Base-by-base conservation (phyloP, 805 yeast genomes). In the Wickerhamomyces bisporus region DNA sequence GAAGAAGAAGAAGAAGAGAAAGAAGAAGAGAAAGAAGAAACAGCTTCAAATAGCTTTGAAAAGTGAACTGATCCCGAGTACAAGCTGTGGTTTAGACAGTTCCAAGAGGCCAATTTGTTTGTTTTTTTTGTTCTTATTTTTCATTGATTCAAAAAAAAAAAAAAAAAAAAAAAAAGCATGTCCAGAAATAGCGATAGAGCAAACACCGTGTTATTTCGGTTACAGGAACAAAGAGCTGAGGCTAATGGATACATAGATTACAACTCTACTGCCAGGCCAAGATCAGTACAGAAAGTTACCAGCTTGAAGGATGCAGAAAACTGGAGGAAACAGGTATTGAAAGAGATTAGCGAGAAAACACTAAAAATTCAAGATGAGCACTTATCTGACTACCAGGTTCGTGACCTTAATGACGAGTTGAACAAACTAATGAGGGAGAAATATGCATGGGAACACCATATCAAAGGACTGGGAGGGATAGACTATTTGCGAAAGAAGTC, bases 121-220 rank as follows among this genome's bases (percentile, higher is more conserved):
- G n/a, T n/a, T n/a, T n/a, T n/a, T n/a, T n/a, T n/a, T n/a, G n/a
- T n/a, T n/a, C n/a, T n/a, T n/a, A n/a, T n/a, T n/a, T n/a, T n/a
- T n/a, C n/a, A n/a, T n/a, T n/a, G n/a, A n/a, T n/a, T 21, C 24
- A 10, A 7, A 7, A 21, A 10, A 21, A 7, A 27, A 6, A 27
- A n/a, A 13, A 14, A 11, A 13, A 27, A 14, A 27, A 14, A 7
- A 13, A 27, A 5, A 17, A 32, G 10, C 26, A 85, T 86, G 95
- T 81, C 93, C 25, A 64, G 93, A 43, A 84, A 84, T 53, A 71
- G 72, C 26, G 94, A 86, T 49, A 83, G 80, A 52, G 81, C 91
- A 5, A 84, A 82, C 55, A 75, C 88, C 0, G 71, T 80, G 37
- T 71, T 86, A 39, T 76, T 75, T 47, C 65, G 87, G 34, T 79